A percentile compares a stretch with the other conserved stretches of the same genome.
These are phyloP conservation scores for Plectranthus barbatus DNA, from an alignment of 257 asterid species.

Conservation along the genomic window DNA sequence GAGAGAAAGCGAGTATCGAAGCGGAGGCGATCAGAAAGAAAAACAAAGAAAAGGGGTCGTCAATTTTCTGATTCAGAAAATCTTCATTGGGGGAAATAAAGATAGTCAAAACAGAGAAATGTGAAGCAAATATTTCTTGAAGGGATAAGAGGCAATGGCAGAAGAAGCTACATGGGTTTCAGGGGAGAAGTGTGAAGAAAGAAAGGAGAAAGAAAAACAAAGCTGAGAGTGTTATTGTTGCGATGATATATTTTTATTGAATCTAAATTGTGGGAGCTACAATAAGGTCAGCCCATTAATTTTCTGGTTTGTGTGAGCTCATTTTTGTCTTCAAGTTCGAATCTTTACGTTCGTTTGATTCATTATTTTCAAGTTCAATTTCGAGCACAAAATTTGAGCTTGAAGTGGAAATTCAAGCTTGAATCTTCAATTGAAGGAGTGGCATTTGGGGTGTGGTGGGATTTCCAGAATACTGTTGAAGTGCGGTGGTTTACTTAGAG, in stretches of 20 bases:
- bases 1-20: constrained; percentile 31
- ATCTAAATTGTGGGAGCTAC: constrained; percentile 40
- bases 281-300: constrained; percentile 45
- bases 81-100: neutral
- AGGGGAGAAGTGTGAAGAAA: constrained; percentile 38
- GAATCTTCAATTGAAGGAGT: constrained; percentile 26
- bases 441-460: constrained; percentile 29
- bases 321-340: constrained; percentile 33
- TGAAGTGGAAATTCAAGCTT: constrained; percentile 52
- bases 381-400: constrained; percentile 35
- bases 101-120: constrained; percentile 32
- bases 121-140: constrained; percentile 31
- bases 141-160: constrained; percentile 39
- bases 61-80: constrained; percentile 38
- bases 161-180: constrained; percentile 45
- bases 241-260: constrained; percentile 13
- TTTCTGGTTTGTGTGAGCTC: constrained; percentile 20
- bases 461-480: constrained; percentile 12
- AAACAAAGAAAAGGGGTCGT: constrained; percentile 44
- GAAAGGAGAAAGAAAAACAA: constrained; percentile 17
- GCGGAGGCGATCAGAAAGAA: constrained; percentile 63
- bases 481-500: constrained; percentile 42
- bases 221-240: constrained; percentile 19
- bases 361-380: constrained; percentile 23
- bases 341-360: constrained; percentile 30